These are phyloP conservation scores for Rhizoctonia solani DNA, from an alignment of 1,284 basidiomycete species.

Conservation along the genomic window DNA sequence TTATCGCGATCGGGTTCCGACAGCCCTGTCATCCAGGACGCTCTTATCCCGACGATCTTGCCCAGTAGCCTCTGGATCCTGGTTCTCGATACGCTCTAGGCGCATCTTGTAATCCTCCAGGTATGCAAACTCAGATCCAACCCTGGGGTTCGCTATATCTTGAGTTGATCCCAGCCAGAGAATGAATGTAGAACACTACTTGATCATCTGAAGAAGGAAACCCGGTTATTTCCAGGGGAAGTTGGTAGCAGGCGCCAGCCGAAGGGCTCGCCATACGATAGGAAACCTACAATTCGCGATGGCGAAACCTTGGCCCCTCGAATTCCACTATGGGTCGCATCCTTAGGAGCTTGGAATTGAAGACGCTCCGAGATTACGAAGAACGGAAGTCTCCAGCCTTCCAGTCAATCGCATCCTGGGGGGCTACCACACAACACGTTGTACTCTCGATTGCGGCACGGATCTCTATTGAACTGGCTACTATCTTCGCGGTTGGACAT, in stretches of 20 bases:
- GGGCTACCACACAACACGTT: neutral
- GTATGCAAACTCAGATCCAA: slow-evolving; percentile 12
- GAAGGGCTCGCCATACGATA: neutral
- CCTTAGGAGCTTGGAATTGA: neutral
- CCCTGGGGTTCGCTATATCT: slow-evolving; percentile 24
- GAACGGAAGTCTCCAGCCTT: neutral
- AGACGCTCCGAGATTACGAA: neutral
- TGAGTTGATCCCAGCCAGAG: neutral
- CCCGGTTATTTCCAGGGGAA: neutral
- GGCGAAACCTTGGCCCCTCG: neutral
- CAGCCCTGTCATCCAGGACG: neutral
- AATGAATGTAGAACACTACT: neutral
- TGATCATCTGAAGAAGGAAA: neutral
- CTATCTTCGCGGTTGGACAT: neutral
- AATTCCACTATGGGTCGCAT: neutral
- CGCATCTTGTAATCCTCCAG: slow-evolving; percentile 11
- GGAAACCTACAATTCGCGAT: too few relatives aligned
- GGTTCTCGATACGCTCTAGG: slow-evolving; percentile 1
- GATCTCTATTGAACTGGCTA: neutral
- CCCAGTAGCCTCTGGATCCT: neutral
- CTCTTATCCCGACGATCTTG: neutral
- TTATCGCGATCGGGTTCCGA: neutral
- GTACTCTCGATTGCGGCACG: too few relatives aligned
- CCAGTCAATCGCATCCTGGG: neutral
- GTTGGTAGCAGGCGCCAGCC: neutral